These are phyloP conservation scores for Lecanicillium sp. DNA, from an alignment of 2,329 filamentous ascomycete species.

Conservation along the genomic window DNA sequence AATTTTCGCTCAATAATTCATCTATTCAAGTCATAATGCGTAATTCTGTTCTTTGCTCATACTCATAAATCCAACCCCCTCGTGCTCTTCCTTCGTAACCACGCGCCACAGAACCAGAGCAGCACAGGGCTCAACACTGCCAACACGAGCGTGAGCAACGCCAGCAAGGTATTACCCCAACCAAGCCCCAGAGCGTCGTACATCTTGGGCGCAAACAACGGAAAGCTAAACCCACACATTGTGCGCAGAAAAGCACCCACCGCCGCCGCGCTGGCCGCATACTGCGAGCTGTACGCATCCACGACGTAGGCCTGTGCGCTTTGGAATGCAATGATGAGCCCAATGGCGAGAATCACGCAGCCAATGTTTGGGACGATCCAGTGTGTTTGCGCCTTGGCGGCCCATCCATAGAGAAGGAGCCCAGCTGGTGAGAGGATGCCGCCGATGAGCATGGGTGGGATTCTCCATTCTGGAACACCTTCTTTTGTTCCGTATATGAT, in stretches of 20 bases:
- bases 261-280: conserved; percentile 34
- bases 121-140: conserved; percentile 12
- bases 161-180: conserved; percentile 33
- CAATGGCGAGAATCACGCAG: conserved; percentile 34
- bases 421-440: conserved; percentile 36
- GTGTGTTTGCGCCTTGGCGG: conserved; percentile 30
- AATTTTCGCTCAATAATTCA: too few relatives aligned
- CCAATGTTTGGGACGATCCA: conserved; percentile 53
- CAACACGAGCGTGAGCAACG: conserved; percentile 13
- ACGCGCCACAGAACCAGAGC: conserved; percentile 15
- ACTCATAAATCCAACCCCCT: background rate
- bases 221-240: conserved; percentile 49
- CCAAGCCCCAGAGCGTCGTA: conserved; percentile 33
- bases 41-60: too few relatives aligned
- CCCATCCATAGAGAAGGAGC: conserved; percentile 43
- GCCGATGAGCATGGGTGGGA: conserved; percentile 26
- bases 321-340: conserved; percentile 49
- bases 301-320: conserved; percentile 52
- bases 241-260: conserved; percentile 48
- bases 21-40: too few relatives aligned
- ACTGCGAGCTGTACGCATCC: conserved; percentile 35
- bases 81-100: conserved; percentile 12
- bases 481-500: conserved; percentile 11
- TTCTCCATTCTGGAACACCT: conserved; percentile 26
- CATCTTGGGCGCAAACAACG: conserved; percentile 44